Evolutionary conservation across 306 rosid species (phyloP), one percentile per base, ranked within the genome.

Genomic region (Trifolium dubium): DNA sequence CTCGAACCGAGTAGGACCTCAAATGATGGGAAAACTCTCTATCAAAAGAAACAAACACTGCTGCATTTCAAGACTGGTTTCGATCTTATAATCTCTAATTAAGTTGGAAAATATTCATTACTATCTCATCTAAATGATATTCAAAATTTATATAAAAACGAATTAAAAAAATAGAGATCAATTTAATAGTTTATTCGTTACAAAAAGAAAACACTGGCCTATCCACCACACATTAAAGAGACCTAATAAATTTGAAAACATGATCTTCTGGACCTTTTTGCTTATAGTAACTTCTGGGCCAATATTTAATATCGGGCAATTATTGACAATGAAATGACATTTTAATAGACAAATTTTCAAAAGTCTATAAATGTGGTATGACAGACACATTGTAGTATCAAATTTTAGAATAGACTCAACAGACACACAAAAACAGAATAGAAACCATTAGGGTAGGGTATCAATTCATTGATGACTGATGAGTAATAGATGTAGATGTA

Each of bases 141-240:
- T 23, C 23, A 23, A 23, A 23, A 23, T 23, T 23, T 23, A 23
- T 23, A 23, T 0, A 23, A 23, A 23, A 23, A 23, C 1, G 23
- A 23, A 23, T 23, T 23, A 23, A 23, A 23, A 23, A 23, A 23
- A 23, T 23, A 23, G 23, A 23, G 23, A 23, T 23, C 23, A 23
- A 23, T 23, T 23, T 23, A 23, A 23, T 23, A 23, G 23, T 23
- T 23, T 23, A 23, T 23, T 23, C 23, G 23, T 23, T 23, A 1
- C 23, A 23, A 23, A 6, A n/a, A 35, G 19, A 13, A 76, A 31
- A 56, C 49, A 32, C 51, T 60, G 19, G 76, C 31, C 49, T 63
- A 64, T 40, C 67, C 73, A 62, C 77, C 72, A 74, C 81, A 50
- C 64, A 81, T 79, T 78, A 70, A 56, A 32, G 76, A 78, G 74